Conservation (phyloP, 1,284 basidiomycete genomes). For the Blastosporella zonata region DNA sequence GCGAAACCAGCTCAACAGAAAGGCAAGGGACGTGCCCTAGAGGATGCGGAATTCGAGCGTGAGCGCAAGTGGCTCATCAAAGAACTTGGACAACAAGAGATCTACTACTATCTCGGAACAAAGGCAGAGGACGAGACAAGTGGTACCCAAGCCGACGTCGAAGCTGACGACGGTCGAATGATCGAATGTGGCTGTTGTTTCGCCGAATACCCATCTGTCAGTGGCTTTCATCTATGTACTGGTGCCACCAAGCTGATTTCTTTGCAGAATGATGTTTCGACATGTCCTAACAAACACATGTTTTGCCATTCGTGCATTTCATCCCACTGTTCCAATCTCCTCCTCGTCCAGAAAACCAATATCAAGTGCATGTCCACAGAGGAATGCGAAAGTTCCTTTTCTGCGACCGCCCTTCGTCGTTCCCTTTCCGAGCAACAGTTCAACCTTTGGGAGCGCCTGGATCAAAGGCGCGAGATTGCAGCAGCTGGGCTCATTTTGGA, state of each 20-base stretch:
- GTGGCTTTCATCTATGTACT: constrained; percentile 23
- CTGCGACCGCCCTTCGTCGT: constrained; percentile 60
- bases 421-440: constrained; percentile 62
- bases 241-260: constrained; percentile 2
- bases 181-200: constrained; percentile 87
- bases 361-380: constrained; percentile 78
- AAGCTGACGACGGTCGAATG: constrained; percentile 25
- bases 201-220: constrained; percentile 62
- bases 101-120: not conserved
- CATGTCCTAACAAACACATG: constrained; percentile 78
- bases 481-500: constrained; percentile 75
- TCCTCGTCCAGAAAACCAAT: constrained; percentile 47
- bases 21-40: constrained; percentile 37
- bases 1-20: constrained; percentile 31
- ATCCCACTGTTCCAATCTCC: constrained; percentile 42
- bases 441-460: constrained; percentile 70
- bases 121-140: constrained; percentile 27
- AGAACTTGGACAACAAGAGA: constrained; percentile 7
- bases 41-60: constrained; percentile 42
- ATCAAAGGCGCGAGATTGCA: constrained; percentile 73
- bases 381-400: constrained; percentile 67
- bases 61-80: constrained; percentile 37
- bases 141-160: constrained; percentile 16
- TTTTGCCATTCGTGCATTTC: constrained; percentile 66
- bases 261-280: constrained; percentile 72